Conservation (phyloP, 169 alveolate genomes). For the Eimeria tenella region DNA sequence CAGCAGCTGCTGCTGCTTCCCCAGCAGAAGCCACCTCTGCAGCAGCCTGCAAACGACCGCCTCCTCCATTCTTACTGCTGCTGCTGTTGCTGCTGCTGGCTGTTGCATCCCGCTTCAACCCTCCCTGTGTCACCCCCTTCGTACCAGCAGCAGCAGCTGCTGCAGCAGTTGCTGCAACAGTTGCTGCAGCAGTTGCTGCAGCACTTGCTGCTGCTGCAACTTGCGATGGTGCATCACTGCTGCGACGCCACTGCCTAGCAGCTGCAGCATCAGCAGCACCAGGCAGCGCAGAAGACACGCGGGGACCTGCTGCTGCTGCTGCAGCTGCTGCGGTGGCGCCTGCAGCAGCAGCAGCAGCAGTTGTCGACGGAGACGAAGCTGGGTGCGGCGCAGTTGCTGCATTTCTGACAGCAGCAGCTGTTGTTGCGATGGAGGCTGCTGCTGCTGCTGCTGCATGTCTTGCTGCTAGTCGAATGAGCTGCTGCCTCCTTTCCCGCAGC, state of each 20-base stretch:
- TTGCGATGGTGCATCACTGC: not conserved
- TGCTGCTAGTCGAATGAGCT: conserved; percentile 34
- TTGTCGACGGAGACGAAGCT: not conserved
- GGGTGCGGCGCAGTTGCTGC: not conserved
- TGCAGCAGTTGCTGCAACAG: not conserved
- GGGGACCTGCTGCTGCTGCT: conserved; percentile 5
- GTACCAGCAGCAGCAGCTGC: not conserved
- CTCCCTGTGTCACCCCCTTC: not conserved
- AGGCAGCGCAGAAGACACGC: not conserved
- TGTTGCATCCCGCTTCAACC: not conserved
- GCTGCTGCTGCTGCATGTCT: conserved; percentile 42
- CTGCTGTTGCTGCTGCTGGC: conserved; percentile 7
- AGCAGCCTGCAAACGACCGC: not conserved
- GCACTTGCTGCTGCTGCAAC: not conserved
- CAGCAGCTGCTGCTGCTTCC: not conserved
- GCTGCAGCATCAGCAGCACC: conserved; percentile 47
- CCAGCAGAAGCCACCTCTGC: not conserved
- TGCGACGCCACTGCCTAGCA: not conserved
- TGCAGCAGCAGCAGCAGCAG: conserved; percentile 47
- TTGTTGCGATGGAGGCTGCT: conserved; percentile 13
- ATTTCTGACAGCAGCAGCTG: not conserved
- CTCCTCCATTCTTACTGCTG: not conserved
- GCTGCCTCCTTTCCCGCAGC: conserved; percentile 26
- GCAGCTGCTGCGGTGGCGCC: not conserved
- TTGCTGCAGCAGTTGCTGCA: not conserved